Conservation (phyloP, 1,139 yeast species). For the Suhomyces wounanorum region DNA sequence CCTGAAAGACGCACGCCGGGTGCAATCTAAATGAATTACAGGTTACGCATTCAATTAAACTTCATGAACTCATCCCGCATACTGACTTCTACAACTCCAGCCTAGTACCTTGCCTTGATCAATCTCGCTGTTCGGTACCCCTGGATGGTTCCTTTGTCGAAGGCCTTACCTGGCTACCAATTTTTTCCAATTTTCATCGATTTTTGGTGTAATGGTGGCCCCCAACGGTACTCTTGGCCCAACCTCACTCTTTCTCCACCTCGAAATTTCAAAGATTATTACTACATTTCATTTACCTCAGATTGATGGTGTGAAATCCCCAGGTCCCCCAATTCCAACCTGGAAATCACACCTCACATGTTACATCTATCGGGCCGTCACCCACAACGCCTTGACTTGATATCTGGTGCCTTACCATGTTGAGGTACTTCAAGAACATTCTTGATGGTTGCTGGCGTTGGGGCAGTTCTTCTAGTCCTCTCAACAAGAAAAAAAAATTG, state of each 20-base stretch:
- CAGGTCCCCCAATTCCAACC: neutral
- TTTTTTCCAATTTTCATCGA: neutral
- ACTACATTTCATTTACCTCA: neutral
- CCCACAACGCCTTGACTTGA: neutral
- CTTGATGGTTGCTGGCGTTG: neutral
- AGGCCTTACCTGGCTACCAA: neutral
- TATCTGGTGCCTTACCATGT: neutral
- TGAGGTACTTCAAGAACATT: neutral
- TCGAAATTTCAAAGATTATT: neutral
- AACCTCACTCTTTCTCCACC: neutral
- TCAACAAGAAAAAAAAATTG: neutral
- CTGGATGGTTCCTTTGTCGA: neutral
- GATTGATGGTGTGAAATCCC: neutral
- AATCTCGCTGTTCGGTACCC: neutral
- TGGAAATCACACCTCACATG: neutral
- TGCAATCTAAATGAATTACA: neutral
- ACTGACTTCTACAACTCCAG: neutral
- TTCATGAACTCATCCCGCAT: slow-evolving; percentile 1
- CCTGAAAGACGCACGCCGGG: neutral
- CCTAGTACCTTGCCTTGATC: neutral
- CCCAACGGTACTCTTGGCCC: neutral
- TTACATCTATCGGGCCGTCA: neutral
- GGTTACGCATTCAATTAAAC: slow-evolving; percentile 2
- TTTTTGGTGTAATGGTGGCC: neutral
- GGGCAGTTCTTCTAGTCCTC: neutral